Percentiles rank a stretch among this genome's conserved stretches.
Conservation (phyloP, 2,329 filamentous ascomycete species). For the Colletotrichum tamarilloi region DNA sequence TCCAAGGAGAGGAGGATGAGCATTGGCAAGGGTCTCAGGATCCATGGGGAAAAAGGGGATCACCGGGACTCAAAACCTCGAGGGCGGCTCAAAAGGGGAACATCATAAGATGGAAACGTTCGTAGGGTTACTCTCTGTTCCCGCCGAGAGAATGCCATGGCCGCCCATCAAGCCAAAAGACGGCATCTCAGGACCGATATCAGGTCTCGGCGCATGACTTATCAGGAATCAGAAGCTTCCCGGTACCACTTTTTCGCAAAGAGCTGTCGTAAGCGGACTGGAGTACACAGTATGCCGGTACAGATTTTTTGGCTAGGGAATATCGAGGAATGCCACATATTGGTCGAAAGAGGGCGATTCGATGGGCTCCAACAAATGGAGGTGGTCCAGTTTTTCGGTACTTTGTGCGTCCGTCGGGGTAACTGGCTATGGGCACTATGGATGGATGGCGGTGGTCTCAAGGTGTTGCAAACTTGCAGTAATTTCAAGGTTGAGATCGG, state of each 20-base stretch:
- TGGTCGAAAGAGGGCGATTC: background rate
- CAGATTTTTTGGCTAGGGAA: background rate
- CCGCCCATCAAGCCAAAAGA: background rate
- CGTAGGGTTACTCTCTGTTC: background rate
- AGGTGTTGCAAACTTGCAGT: background rate
- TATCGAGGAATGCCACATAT: background rate
- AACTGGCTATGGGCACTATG: too few relatives aligned
- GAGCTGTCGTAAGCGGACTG: slow-evolving; percentile 26
- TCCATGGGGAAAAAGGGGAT: background rate
- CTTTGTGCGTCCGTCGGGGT: background rate
- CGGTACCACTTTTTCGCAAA: slow-evolving; percentile 11
- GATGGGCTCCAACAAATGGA: background rate
- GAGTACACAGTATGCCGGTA: background rate
- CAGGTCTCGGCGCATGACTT: slow-evolving; percentile 31
- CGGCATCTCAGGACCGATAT: slow-evolving; percentile 24
- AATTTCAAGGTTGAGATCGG: slow-evolving; percentile 30
- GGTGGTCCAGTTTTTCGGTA: background rate
- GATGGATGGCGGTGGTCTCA: background rate
- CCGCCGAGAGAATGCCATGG: slow-evolving; percentile 21
- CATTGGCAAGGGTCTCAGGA: background rate
- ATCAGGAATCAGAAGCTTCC: background rate
- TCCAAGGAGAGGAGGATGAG: background rate
- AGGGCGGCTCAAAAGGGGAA: background rate
- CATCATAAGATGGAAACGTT: background rate
- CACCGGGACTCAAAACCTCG: too few relatives aligned